Evolutionary conservation across 768 basidiomycete genomes (phyloP).

Genomic region (Boletellus ananiceps): DNA sequence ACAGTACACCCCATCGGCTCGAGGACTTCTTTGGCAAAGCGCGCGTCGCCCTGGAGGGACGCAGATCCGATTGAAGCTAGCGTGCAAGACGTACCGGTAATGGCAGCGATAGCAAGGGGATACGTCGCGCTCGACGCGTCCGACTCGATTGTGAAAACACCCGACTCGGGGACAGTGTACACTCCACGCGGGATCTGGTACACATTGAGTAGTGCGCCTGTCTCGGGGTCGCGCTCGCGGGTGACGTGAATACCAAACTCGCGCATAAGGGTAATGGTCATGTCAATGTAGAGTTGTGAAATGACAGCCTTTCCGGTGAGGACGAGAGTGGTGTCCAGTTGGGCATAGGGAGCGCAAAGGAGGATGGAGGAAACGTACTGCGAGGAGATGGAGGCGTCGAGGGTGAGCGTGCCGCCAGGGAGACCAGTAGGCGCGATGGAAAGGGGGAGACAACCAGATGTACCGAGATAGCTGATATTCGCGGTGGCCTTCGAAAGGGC

Average conservation of each 20-base stretch:
- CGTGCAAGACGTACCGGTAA: conserved; percentile 95
- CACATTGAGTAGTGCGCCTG: conserved; percentile 64
- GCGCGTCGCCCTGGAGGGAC: conserved; percentile 95
- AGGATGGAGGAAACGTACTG: conserved; percentile 98
- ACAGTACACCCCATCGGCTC: conserved; percentile 95
- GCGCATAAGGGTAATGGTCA: conserved; percentile 98
- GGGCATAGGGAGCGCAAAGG: conserved; percentile 92
- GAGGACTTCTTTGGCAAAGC: conserved; percentile 89
- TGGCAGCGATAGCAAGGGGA: conserved; percentile 93
- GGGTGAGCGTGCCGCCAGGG: conserved; percentile 73
- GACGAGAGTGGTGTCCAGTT: conserved; percentile 78
- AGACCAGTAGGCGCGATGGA: conserved; percentile 81
- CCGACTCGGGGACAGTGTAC: conserved; percentile 66
- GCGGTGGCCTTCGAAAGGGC: conserved; percentile 82
- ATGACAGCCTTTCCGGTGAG: conserved; percentile 94
- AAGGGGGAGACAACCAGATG: conserved; percentile 82
- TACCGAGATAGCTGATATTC: conserved; percentile 72
- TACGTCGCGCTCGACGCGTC: conserved; percentile 97
- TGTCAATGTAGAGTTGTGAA: conserved; percentile 98
- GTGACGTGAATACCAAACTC: conserved; percentile 80
- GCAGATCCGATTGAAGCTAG: conserved; percentile 86
- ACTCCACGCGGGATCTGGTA: conserved; percentile 82
- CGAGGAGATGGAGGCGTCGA: conserved; percentile 92
- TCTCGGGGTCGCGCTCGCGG: conserved; percentile 55
- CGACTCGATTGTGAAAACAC: conserved; percentile 83